phyloP scores from a whole-genome alignment of 179 eudicot genomes.

The Drosera spatulata region DNA sequence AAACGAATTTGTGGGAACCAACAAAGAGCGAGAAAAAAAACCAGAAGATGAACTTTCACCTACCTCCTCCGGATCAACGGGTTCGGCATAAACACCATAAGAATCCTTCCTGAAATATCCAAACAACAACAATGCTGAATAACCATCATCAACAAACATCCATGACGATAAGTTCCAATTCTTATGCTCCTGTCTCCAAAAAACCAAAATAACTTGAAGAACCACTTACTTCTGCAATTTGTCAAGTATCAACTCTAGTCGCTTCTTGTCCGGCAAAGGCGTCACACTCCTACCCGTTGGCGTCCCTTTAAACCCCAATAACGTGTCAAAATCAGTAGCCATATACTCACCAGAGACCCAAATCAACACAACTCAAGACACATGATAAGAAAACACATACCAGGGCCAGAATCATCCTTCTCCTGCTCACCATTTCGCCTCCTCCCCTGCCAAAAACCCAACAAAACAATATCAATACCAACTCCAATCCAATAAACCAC shows the following conservation, averaged over 20 bases:
- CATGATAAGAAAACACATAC: conserved; percentile 18
- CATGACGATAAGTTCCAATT: neutral
- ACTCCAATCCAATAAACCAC: neutral
- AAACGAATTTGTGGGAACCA: neutral
- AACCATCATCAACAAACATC: conserved; percentile 1
- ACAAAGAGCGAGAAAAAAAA: neutral
- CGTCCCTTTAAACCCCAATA: conserved; percentile 23
- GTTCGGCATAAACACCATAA: conserved; percentile 90
- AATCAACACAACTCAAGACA: neutral
- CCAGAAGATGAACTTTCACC: conserved; percentile 3
- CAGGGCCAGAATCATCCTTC: conserved; percentile 41
- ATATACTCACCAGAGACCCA: neutral
- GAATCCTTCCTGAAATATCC: conserved; percentile 83
- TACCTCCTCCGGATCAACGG: conserved; percentile 98
- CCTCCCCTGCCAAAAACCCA: conserved; percentile 44
- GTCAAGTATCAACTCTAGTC: conserved; percentile 73
- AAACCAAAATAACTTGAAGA: neutral
- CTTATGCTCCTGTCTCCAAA: neutral
- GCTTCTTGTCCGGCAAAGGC: conserved; percentile 74
- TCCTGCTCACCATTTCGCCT: conserved; percentile 26
- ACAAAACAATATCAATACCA: neutral
- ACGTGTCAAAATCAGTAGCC: conserved; percentile 4
- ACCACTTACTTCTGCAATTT: conserved; percentile 78
- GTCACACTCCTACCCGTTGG: conserved; percentile 9
- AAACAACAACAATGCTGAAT: conserved; percentile 9